Conservation (phyloP, 2,329 filamentous ascomycete species). For the Paracamarosporium sp. region DNA sequence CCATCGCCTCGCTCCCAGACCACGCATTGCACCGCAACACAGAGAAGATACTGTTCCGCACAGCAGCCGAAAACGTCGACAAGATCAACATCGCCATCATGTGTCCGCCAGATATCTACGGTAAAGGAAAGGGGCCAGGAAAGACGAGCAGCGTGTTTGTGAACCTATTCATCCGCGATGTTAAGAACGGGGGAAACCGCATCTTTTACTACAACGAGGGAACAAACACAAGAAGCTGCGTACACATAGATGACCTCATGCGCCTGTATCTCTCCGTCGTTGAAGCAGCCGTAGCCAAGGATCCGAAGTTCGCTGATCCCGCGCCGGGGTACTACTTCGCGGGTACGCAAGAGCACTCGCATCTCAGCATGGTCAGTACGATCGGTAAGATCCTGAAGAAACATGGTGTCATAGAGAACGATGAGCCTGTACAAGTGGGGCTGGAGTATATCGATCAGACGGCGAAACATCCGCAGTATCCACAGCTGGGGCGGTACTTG, state of each 20-base stretch:
- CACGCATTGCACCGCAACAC: conserved; percentile 68
- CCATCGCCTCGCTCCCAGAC: conserved; percentile 62
- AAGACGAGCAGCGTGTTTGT: conserved; percentile 53
- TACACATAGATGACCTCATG: conserved; percentile 67
- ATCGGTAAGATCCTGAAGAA: conserved; percentile 33
- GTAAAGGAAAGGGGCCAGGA: conserved; percentile 59
- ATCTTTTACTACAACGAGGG: conserved; percentile 61
- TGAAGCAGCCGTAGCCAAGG: conserved; percentile 56
- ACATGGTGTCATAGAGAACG: conserved; percentile 26
- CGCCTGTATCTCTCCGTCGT: conserved; percentile 60
- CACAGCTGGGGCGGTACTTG: conserved; percentile 39
- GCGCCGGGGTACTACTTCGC: conserved; percentile 58
- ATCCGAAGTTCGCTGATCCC: conserved; percentile 63
- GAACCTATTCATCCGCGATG: conserved; percentile 47
- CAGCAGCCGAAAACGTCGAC: conserved; percentile 47
- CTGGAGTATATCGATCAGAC: conserved; percentile 35
- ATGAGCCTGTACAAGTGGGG: conserved; percentile 29
- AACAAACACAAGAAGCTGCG: conserved; percentile 60
- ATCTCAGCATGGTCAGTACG: conserved; percentile 32
- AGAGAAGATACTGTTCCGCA: conserved; percentile 69
- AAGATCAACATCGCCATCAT: conserved; percentile 58
- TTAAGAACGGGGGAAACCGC: conserved; percentile 39
- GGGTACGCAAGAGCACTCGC: conserved; percentile 42
- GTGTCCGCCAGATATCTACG: conserved; percentile 71
- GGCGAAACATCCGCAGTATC: conserved; percentile 22